Conservation (phyloP, 495 filamentous ascomycete species). For the Penicillium diatomitis region DNA sequence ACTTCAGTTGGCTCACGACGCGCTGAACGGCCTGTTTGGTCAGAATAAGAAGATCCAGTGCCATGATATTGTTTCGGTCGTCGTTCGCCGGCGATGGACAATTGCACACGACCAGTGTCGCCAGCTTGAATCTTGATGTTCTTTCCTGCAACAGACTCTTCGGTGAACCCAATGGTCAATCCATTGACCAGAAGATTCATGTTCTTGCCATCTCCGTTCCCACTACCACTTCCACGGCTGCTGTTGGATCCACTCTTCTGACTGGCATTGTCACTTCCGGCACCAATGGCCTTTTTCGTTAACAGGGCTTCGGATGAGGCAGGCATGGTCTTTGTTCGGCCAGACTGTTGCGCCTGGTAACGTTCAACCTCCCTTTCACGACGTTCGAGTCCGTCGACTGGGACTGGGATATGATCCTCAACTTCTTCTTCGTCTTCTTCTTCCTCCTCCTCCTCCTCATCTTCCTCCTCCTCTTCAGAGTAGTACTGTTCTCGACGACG, state of each 20-base stretch:
- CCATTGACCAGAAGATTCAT: conserved; percentile 37
- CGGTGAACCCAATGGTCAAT: conserved; percentile 33
- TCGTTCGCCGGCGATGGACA: conserved; percentile 30
- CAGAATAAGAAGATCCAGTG: conserved; percentile 22
- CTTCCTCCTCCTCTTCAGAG: conserved; percentile 17
- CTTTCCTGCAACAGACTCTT: conserved; percentile 30
- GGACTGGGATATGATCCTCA: background rate
- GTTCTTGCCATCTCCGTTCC: conserved; percentile 28
- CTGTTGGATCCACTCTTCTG: conserved; percentile 39
- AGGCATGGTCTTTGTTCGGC: conserved; percentile 18
- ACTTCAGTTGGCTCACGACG: conserved; percentile 24
- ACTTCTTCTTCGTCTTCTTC: conserved; percentile 7
- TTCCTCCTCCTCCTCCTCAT: background rate
- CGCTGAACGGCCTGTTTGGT: conserved; percentile 22
- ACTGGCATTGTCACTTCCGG: conserved; percentile 35
- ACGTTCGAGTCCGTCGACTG: conserved; percentile 14
- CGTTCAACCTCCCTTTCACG: conserved; percentile 25
- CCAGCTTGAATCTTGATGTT: conserved; percentile 34
- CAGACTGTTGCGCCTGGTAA: conserved; percentile 30
- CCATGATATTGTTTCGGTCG: conserved; percentile 31
- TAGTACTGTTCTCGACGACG: conserved; percentile 21
- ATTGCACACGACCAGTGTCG: conserved; percentile 27
- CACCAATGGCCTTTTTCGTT: conserved; percentile 19
- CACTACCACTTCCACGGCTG: conserved; percentile 36
- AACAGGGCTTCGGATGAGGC: conserved; percentile 29